A percentile compares a stretch with the other conserved stretches of the same genome.
Evolutionary conservation across 805 yeast species (phyloP).

Genomic region (Candida argentea): DNA sequence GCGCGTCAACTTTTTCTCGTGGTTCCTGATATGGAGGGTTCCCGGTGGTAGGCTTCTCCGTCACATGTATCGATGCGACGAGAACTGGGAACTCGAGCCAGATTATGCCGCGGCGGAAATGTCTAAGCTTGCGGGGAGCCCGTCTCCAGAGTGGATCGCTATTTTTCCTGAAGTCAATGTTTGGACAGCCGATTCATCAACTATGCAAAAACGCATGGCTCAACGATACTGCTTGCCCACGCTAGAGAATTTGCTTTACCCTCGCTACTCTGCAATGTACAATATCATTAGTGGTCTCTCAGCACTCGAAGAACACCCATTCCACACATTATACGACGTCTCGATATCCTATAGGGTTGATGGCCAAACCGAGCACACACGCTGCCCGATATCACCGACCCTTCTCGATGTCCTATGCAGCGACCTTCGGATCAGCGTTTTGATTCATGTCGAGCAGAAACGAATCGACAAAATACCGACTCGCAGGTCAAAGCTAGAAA

Average conservation of each 20-base stretch:
- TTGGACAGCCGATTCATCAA: slow-evolving; percentile 37
- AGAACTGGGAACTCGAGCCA: slow-evolving; percentile 53
- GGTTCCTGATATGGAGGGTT: slow-evolving; percentile 57
- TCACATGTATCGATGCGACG: slow-evolving; percentile 48
- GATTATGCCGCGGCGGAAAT: slow-evolving; percentile 26
- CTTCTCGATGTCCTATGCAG: slow-evolving; percentile 21
- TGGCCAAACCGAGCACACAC: slow-evolving; percentile 2
- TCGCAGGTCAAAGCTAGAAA: slow-evolving; percentile 49
- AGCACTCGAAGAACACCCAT: slow-evolving; percentile 16
- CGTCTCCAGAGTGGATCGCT: slow-evolving; percentile 50
- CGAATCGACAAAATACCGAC: slow-evolving; percentile 38
- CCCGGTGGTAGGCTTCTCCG: slow-evolving; percentile 43
- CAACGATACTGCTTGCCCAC: slow-evolving; percentile 51
- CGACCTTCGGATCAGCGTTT: slow-evolving; percentile 22
- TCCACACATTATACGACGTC: slow-evolving; percentile 43
- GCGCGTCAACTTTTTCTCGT: slow-evolving; percentile 49
- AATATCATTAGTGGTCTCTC: slow-evolving; percentile 37
- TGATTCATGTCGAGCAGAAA: slow-evolving; percentile 39
- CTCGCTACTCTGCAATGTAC: slow-evolving; percentile 55
- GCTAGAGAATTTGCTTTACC: slow-evolving; percentile 58
- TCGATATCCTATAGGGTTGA: slow-evolving; percentile 46
- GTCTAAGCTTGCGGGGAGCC: slow-evolving; percentile 23
- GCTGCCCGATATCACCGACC: slow-evolving; percentile 17
- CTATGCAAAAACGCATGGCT: slow-evolving; percentile 44
- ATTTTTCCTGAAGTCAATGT: slow-evolving; percentile 83